phyloP scores from a whole-genome alignment of 805 yeast species.

The Barnettozyma californica region DNA sequence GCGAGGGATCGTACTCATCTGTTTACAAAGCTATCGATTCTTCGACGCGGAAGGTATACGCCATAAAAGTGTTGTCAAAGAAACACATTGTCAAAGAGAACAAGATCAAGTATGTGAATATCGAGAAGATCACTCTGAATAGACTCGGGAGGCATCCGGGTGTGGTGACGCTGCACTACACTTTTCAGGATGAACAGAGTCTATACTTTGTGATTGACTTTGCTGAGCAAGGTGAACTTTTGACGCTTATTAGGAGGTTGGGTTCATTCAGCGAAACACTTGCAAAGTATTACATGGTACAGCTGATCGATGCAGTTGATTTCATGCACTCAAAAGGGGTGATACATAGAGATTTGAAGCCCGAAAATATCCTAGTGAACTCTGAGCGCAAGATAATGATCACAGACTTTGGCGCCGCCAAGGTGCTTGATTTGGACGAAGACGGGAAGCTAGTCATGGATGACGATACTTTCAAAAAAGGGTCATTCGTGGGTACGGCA shows the following conservation, averaged over 20 bases:
- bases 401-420: conserved; percentile 98
- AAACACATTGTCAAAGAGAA: conserved; percentile 90
- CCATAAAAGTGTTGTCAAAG: conserved; percentile 87
- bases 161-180: conserved; percentile 82
- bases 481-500: conserved; percentile 76
- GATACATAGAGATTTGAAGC: conserved; percentile 90
- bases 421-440: conserved; percentile 43
- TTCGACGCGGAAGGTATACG: conserved; percentile 68
- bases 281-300: conserved; percentile 75
- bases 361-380: conserved; percentile 85
- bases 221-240: conserved; percentile 92
- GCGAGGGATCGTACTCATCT: conserved; percentile 95
- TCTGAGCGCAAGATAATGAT: conserved; percentile 83
- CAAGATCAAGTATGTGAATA: conserved; percentile 92
- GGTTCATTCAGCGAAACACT: conserved; percentile 76
- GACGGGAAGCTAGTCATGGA: conserved; percentile 28
- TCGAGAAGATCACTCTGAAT: conserved; percentile 87
- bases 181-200: conserved; percentile 88
- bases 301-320: conserved; percentile 83
- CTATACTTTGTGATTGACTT: conserved; percentile 89
- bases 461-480: conserved; percentile 25
- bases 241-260: conserved; percentile 67
- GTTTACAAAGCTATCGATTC: conserved; percentile 83
- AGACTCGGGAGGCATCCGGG: conserved; percentile 92
- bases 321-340: conserved; percentile 88